Percentiles rank a stretch among this genome's conserved stretches.
These are phyloP conservation scores for Mycocentrospora acerina DNA, from an alignment of 2,329 filamentous ascomycete genomes.

Conservation along the genomic window DNA sequence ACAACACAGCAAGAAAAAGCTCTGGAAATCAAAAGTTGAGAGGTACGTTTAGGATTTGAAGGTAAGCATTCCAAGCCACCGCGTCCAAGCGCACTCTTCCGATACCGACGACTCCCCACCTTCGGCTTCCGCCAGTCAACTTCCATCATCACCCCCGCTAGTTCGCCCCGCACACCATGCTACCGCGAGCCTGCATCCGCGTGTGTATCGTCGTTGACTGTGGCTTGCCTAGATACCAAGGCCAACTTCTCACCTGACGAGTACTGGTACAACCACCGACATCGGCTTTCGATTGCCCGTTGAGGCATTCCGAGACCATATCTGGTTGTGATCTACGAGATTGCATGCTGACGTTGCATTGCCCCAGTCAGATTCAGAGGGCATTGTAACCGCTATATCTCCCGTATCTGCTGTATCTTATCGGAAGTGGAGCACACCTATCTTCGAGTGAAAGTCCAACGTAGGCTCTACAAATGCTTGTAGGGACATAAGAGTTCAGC, in stretches of 20 bases:
- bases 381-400: slow-evolving; percentile 15
- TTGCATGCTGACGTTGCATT: slow-evolving; percentile 11
- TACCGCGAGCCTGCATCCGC: neutral
- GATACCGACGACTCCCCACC: slow-evolving; percentile 21
- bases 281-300: slow-evolving; percentile 11
- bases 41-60: slow-evolving; percentile 1
- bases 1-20: neutral
- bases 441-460: too few relatives aligned
- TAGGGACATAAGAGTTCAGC: too few relatives aligned
- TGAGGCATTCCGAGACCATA: slow-evolving; percentile 1
- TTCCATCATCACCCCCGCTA: slow-evolving; percentile 5
- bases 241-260: slow-evolving; percentile 10
- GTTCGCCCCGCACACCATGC: slow-evolving; percentile 14
- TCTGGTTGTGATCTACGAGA: slow-evolving; percentile 4
- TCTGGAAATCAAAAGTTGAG: slow-evolving; percentile 2
- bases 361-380: slow-evolving; percentile 13
- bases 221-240: slow-evolving; percentile 2
- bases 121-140: slow-evolving; percentile 5
- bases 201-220: neutral
- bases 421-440: too few relatives aligned
- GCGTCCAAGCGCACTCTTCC: slow-evolving; percentile 9
- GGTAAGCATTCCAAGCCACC: slow-evolving; percentile 8
- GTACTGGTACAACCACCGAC: slow-evolving; percentile 10
- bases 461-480: too few relatives aligned
- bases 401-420: neutral